Evolutionary conservation across 2,329 filamentous ascomycete genomes (phyloP).

Genomic region (Fusarium irregulare): DNA sequence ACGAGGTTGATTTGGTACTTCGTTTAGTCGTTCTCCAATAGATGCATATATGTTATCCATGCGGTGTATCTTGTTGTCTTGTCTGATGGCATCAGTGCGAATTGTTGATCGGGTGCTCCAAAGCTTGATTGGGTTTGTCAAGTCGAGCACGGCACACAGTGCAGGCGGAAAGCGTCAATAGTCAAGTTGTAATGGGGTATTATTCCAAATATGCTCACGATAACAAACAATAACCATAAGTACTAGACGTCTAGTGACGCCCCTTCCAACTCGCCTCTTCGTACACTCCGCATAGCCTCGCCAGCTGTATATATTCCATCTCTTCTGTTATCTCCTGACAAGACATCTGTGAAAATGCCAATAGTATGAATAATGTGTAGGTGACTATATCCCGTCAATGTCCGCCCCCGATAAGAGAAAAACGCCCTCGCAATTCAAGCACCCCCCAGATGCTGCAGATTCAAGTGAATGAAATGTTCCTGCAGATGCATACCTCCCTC

Average conservation of each 20-base stretch:
- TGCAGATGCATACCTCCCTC: slow-evolving; percentile 32
- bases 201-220: slow-evolving; percentile 46
- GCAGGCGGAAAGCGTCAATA: background rate
- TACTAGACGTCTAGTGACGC: slow-evolving; percentile 29
- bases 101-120: background rate
- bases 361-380: slow-evolving; percentile 27
- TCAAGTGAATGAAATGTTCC: slow-evolving; percentile 36
- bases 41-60: background rate
- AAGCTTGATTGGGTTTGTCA: background rate
- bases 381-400: slow-evolving; percentile 27
- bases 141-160: background rate
- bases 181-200: slow-evolving; percentile 42
- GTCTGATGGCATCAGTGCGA: background rate
- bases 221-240: slow-evolving; percentile 43
- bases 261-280: slow-evolving; percentile 17
- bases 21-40: background rate
- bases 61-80: background rate
- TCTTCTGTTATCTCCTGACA: slow-evolving; percentile 22
- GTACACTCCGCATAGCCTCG: slow-evolving; percentile 16
- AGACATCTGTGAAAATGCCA: slow-evolving; percentile 29
- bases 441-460: slow-evolving; percentile 19
- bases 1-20: background rate
- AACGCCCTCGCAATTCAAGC: slow-evolving; percentile 27
- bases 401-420: slow-evolving; percentile 21
- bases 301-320: slow-evolving; percentile 32